Base-by-base conservation (phyloP, 1,284 basidiomycete genomes). In the Volvariella surrecta region DNA sequence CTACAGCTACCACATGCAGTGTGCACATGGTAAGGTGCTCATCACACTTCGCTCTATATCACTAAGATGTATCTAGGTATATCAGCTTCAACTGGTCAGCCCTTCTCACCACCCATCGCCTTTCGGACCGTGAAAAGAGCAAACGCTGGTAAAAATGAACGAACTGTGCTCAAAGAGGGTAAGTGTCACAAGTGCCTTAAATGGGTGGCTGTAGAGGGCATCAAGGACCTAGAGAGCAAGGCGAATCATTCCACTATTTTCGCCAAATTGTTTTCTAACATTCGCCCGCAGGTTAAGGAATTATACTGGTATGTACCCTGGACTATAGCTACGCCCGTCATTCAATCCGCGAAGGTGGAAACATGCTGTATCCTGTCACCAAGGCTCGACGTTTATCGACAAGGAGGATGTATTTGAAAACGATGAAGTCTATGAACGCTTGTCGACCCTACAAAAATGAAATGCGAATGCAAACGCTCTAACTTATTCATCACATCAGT, bases 1-100 rank as follows among this genome's bases (percentile, higher is more conserved):
- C 31, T 47, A 9, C 43, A 83, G 81, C 57, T 88, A 89, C 54
- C 85, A 89, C 54, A 76, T 89, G 79, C 82, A 85, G 54, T 86
- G 85, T 50, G 67, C 70, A 1, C 85, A 89, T 52, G 86, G 84
- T 82, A 58, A 16, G n/a, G n/a, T 30, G 46, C 40, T 22, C n/a
- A n/a, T n/a, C n/a, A n/a, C n/a, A n/a, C n/a, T n/a, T n/a, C n/a
- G n/a, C n/a, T n/a, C n/a, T n/a, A n/a, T 18, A 28, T n/a, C 30
- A 13, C 37, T 4, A 15, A 20, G 40, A 7, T 43, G 17, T 34
- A 31, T 37, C 35, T 47, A 80, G 81, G 82, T 6, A 76, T 83
- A 24, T 83, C 78, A 1, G 71, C 80, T 2, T 56, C 63, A 9
- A 72, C 76, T 1, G 75, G 73, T 0, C 70, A 64, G 1, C 87